Evolutionary conservation across 2,329 filamentous ascomycete genomes (phyloP).

Genomic region (Aspergillus sojae): DNA sequence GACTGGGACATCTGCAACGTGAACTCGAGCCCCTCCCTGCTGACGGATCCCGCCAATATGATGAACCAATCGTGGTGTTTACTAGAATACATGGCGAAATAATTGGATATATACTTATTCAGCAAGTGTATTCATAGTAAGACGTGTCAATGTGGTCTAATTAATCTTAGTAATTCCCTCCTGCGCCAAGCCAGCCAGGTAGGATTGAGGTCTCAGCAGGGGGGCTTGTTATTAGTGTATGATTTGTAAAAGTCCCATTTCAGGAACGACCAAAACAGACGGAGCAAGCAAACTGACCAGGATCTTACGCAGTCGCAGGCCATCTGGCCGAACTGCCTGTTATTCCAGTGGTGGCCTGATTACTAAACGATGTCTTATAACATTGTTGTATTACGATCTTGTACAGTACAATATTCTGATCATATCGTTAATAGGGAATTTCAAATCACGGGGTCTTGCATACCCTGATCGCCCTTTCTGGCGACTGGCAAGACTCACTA

Average conservation of each 20-base stretch:
- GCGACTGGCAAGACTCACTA: not conserved
- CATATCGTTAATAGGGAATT: not conserved
- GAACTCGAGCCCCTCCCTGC: not conserved
- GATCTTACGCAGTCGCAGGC: not conserved
- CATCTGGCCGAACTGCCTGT: not conserved
- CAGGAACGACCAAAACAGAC: not conserved
- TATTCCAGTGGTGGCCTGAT: not conserved
- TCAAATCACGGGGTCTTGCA: not conserved
- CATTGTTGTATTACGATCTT: not conserved
- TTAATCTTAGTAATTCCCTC: not conserved
- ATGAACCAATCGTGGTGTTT: not conserved
- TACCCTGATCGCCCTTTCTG: not conserved
- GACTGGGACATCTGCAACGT: not conserved
- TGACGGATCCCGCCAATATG: not conserved
- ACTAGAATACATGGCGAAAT: not conserved
- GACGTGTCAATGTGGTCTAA: not conserved
- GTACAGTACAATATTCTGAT: not conserved
- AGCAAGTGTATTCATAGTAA: not conserved
- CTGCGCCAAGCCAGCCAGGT: not conserved
- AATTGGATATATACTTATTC: not conserved
- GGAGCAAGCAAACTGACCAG: not conserved
- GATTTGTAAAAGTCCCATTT: not conserved
- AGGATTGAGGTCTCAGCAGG: not conserved
- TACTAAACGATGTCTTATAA: not conserved
- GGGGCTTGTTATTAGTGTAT: not conserved